A percentile compares a stretch with the other conserved stretches of the same genome.
These are phyloP conservation scores for Astragalus glycyphyllos DNA, from an alignment of 306 rosid species.

Conservation along the genomic window DNA sequence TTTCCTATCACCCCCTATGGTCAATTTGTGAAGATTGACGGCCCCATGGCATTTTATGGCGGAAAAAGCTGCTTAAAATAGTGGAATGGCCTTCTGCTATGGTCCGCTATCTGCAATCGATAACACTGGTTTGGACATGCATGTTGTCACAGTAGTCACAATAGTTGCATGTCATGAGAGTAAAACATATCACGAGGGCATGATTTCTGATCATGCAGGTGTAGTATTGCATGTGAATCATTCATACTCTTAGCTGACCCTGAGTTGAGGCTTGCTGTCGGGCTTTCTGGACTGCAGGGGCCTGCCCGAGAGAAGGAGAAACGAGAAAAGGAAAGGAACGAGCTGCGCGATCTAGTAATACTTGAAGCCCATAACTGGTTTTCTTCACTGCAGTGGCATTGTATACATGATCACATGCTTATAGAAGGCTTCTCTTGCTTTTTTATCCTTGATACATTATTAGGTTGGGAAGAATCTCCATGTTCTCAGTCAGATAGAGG, in stretches of 20 bases:
- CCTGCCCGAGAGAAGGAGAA: constrained; percentile 97
- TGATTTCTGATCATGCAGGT: constrained; percentile 98
- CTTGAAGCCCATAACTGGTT: constrained; percentile 69
- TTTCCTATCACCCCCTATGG: no score
- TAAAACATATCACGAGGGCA: constrained; percentile 81
- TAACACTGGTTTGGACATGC: constrained; percentile 42
- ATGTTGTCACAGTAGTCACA: constrained; percentile 66
- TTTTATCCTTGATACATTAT: constrained; percentile 54
- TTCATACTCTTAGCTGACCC: constrained; percentile 99
- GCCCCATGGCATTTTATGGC: no score
- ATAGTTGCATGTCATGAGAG: constrained; percentile 86
- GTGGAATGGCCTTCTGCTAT: no score
- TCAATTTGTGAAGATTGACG: no score
- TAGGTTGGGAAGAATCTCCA: constrained; percentile 99
- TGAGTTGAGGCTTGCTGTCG: constrained; percentile 99
- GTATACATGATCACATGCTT: constrained; percentile 58
- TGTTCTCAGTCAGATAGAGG: constrained; percentile 97
- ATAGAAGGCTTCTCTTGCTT: constrained; percentile 62
- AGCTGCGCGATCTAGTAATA: constrained; percentile 98
- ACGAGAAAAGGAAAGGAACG: constrained; percentile 96
- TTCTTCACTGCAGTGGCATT: constrained; percentile 63
- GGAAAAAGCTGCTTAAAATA: no score
- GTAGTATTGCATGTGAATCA: constrained; percentile 86
- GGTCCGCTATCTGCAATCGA: no score
- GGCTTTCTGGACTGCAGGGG: constrained; percentile 99